phyloP scores from a whole-genome alignment of 2,329 filamentous ascomycete genomes.

The Apiospora sp. region DNA sequence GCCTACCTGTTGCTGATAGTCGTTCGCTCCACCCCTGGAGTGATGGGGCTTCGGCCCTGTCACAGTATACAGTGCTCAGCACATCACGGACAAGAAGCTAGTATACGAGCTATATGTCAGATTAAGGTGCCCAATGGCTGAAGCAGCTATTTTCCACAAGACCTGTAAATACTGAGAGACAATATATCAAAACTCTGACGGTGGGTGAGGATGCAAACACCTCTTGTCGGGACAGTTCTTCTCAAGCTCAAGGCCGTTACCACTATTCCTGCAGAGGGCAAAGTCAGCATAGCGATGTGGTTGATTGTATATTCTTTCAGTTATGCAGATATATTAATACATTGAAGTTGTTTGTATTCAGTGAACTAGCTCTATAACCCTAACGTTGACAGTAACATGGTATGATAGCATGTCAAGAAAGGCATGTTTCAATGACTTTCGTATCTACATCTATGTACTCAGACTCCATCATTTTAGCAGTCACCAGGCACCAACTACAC shows the following conservation, averaged over 20 bases:
- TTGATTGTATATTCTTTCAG: background rate
- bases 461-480: too few relatives aligned
- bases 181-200: background rate
- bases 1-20: background rate
- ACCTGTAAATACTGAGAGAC: background rate
- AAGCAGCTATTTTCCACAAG: background rate
- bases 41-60: background rate
- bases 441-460: too few relatives aligned
- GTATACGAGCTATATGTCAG: background rate
- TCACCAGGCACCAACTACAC: too few relatives aligned
- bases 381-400: too few relatives aligned
- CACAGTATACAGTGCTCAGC: background rate
- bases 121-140: background rate
- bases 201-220: background rate
- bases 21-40: background rate
- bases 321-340: background rate
- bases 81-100: background rate
- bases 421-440: too few relatives aligned
- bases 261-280: background rate
- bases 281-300: too few relatives aligned
- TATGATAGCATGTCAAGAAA: too few relatives aligned
- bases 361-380: background rate
- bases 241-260: too few relatives aligned
- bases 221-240: background rate
- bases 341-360: background rate